phyloP scores from a whole-genome alignment of 306 rosid genomes.

The Rosa multiflora region DNA sequence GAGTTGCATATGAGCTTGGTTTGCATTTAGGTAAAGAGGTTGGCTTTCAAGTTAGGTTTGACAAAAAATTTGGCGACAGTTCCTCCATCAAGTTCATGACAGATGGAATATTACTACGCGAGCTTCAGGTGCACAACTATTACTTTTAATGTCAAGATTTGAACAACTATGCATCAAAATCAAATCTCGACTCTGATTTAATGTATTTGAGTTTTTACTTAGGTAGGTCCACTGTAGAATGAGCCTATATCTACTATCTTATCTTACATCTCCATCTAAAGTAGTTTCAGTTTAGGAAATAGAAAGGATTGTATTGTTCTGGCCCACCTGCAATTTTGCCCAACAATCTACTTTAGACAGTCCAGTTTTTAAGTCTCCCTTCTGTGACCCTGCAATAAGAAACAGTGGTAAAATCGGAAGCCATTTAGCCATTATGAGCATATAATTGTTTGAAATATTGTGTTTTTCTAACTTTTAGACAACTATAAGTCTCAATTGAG shows the following conservation, averaged over 20 bases:
- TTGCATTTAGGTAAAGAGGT: conserved; percentile 73
- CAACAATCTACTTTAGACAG: not conserved
- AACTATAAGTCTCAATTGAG: not conserved
- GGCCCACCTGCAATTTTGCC: not conserved
- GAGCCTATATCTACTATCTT: not conserved
- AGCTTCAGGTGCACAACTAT: conserved; percentile 64
- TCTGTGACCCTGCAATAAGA: not conserved
- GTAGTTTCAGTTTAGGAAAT: not conserved
- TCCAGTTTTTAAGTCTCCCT: not conserved
- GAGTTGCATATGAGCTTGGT: conserved; percentile 91
- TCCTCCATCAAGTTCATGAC: conserved; percentile 96
- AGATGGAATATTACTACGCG: conserved; percentile 91
- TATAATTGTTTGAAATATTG: not conserved
- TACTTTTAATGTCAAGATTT: conserved; percentile 10
- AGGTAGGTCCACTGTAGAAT: not conserved
- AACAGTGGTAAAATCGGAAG: not conserved
- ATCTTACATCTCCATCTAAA: too few relatives aligned
- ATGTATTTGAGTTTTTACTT: not conserved
- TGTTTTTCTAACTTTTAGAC: not conserved
- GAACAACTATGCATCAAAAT: not conserved
- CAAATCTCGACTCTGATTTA: not conserved
- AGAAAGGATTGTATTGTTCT: not conserved
- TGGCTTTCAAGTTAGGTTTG: conserved; percentile 93
- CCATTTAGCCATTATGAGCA: not conserved
- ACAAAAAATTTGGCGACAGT: conserved; percentile 73